Evolutionary conservation across 1,284 basidiomycete genomes (phyloP).

Genomic region (Phlebopus sp.): DNA sequence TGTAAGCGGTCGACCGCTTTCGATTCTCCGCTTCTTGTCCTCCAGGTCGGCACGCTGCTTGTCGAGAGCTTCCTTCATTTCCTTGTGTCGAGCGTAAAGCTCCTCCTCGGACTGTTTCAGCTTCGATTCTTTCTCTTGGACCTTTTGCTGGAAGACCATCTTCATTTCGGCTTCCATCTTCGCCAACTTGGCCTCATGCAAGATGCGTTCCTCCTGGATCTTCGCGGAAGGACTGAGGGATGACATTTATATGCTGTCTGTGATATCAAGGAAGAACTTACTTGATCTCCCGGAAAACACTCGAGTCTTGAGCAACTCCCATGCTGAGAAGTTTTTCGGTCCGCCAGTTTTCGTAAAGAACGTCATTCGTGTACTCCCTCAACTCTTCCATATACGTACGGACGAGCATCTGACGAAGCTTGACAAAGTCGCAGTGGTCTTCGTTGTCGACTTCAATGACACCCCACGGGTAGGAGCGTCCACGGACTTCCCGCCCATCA

Average conservation of each 20-base stretch:
- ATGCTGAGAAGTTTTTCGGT: slow-evolving; percentile 91
- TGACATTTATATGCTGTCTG: slow-evolving; percentile 10
- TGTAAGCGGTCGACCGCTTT: slow-evolving; percentile 90
- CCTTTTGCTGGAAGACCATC: slow-evolving; percentile 99
- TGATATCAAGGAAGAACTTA: slow-evolving; percentile 41
- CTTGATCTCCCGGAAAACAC: slow-evolving; percentile 98
- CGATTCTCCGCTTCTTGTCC: slow-evolving; percentile 97
- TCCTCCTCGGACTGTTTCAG: slow-evolving; percentile 98
- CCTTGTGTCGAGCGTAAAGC: slow-evolving; percentile 93
- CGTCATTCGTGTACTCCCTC: slow-evolving; percentile 90
- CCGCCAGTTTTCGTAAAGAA: slow-evolving; percentile 95
- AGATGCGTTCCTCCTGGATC: slow-evolving; percentile 89
- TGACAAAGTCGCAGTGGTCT: slow-evolving; percentile 97
- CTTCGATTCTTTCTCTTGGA: slow-evolving; percentile 97
- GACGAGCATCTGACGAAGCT: slow-evolving; percentile 97
- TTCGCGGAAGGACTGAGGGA: slow-evolving; percentile 81
- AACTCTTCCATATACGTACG: slow-evolving; percentile 98
- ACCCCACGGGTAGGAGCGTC: slow-evolving; percentile 95
- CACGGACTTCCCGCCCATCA: slow-evolving; percentile 87
- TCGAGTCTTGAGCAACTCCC: slow-evolving; percentile 95
- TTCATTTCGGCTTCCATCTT: slow-evolving; percentile 99
- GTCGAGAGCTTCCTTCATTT: slow-evolving; percentile 98
- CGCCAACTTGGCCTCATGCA: slow-evolving; percentile 92
- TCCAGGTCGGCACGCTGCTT: slow-evolving; percentile 95
- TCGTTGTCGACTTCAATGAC: slow-evolving; percentile 98